A percentile compares a stretch with the other conserved stretches of the same genome.
Conservation (phyloP, 2,329 filamentous ascomycete genomes). For the Arachnopeziza araneosa region DNA sequence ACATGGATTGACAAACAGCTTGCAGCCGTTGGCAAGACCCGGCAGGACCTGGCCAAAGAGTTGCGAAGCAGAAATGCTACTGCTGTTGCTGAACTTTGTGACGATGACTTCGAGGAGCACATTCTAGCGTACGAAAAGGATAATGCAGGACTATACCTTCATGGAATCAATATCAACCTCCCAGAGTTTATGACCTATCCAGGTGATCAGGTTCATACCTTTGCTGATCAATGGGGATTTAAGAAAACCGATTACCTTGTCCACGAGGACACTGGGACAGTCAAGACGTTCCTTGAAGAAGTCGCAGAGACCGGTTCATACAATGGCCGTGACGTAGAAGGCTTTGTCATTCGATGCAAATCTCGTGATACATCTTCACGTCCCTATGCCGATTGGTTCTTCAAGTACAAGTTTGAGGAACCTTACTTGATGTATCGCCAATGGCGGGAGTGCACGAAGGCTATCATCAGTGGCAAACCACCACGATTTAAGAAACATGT, state of each 20-base stretch:
- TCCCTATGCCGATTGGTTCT: constrained; percentile 90
- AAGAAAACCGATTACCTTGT: constrained; percentile 77
- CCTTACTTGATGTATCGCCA: constrained; percentile 98
- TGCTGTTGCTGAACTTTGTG: constrained; percentile 91
- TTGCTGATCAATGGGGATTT: constrained; percentile 91
- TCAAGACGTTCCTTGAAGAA: constrained; percentile 75
- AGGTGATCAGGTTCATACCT: constrained; percentile 74
- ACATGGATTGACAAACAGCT: constrained; percentile 77
- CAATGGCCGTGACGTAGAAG: constrained; percentile 88
- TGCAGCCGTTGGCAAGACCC: constrained; percentile 67
- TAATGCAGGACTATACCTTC: constrained; percentile 84
- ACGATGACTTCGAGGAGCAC: constrained; percentile 95
- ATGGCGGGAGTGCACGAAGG: constrained; percentile 95
- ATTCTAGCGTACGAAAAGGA: constrained; percentile 83
- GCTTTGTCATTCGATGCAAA: constrained; percentile 92
- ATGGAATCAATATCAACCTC: constrained; percentile 94
- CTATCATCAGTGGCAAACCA: constrained; percentile 68
- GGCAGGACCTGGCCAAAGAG: constrained; percentile 69
- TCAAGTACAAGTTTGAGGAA: constrained; percentile 99
- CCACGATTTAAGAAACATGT: constrained; percentile 82
- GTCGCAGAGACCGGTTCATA: constrained; percentile 86
- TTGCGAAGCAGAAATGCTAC: constrained; percentile 81
- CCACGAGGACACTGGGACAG: constrained; percentile 67
- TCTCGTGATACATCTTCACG: constrained; percentile 42
- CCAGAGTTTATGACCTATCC: constrained; percentile 87